phyloP scores from a whole-genome alignment of 768 basidiomycete genomes.

The Suillus americanus region DNA sequence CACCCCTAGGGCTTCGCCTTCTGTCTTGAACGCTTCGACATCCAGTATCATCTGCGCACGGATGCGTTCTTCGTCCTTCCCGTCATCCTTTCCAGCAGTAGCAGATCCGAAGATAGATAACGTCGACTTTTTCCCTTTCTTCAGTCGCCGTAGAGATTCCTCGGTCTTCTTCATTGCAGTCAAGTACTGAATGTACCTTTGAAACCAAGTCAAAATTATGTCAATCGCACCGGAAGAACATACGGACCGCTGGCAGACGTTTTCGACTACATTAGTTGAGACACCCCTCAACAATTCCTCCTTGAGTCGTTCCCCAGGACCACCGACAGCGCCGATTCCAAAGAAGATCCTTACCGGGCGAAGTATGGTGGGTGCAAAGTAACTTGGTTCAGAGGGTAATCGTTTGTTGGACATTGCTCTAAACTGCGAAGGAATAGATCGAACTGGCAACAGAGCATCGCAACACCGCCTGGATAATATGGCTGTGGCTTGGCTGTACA shows the following conservation, averaged over 20 bases:
- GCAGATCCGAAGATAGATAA: constrained; percentile 78
- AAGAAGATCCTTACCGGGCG: constrained; percentile 80
- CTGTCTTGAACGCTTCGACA: constrained; percentile 79
- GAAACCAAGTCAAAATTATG: neutral
- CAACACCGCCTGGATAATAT: constrained; percentile 81
- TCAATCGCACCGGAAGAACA: neutral
- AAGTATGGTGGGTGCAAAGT: constrained; percentile 80
- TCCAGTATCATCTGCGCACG: constrained; percentile 80
- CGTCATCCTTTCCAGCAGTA: constrained; percentile 52
- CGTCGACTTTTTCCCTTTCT: constrained; percentile 78
- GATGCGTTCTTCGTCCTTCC: constrained; percentile 87
- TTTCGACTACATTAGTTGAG: constrained; percentile 66
- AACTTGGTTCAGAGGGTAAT: constrained; percentile 75
- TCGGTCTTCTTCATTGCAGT: constrained; percentile 90
- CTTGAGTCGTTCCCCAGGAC: constrained; percentile 59
- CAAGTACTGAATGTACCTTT: constrained; percentile 78
- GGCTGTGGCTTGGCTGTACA: constrained; percentile 62
- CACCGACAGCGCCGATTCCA: constrained; percentile 53
- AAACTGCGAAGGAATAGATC: constrained; percentile 88
- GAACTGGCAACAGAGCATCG: constrained; percentile 81
- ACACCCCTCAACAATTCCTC: constrained; percentile 50
- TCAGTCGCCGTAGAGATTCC: constrained; percentile 80
- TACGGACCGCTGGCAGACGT: constrained; percentile 61
- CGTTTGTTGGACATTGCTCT: constrained; percentile 79
- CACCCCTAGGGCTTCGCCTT: constrained; percentile 70